A percentile compares a stretch with the other conserved stretches of the same genome.
phyloP scores from a whole-genome alignment of 148 eudicot genomes.

The Rhododendron ovatum region DNA sequence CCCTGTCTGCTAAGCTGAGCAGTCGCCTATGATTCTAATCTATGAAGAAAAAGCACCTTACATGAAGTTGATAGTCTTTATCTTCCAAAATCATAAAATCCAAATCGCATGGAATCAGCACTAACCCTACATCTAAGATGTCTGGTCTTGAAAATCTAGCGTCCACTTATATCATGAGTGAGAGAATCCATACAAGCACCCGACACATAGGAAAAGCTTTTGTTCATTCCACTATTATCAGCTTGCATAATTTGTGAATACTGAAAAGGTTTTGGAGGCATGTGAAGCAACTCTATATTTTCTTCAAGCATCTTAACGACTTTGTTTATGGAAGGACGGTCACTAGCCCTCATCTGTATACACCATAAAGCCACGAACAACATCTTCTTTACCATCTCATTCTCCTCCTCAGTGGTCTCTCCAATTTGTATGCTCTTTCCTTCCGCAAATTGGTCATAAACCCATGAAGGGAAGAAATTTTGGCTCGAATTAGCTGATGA shows the following conservation, averaged over 20 bases:
- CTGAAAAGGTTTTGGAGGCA: not conserved
- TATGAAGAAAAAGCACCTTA: too few relatives aligned
- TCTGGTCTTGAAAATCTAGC: too few relatives aligned
- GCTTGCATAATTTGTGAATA: not conserved
- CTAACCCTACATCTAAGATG: too few relatives aligned
- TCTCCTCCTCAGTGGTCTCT: not conserved
- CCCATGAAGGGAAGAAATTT: conserved; percentile 5
- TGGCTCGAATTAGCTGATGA: not conserved
- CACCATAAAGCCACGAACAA: not conserved
- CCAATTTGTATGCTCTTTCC: not conserved
- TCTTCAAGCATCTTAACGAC: not conserved
- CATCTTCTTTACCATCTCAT: not conserved
- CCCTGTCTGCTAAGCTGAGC: too few relatives aligned
- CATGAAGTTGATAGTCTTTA: too few relatives aligned
- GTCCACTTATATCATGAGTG: not conserved
- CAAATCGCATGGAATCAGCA: too few relatives aligned
- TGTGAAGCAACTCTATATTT: not conserved
- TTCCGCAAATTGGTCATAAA: not conserved
- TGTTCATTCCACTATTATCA: not conserved
- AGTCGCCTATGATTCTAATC: too few relatives aligned
- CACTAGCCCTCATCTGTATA: not conserved
- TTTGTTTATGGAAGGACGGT: conserved; percentile 5
- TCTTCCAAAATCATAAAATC: too few relatives aligned
- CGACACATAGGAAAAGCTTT: not conserved
- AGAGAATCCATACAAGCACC: not conserved